A percentile compares a stretch with the other conserved stretches of the same genome.
These are phyloP conservation scores for Botrytis pseudocinerea DNA, from an alignment of 2,329 filamentous ascomycete genomes.

Conservation along the genomic window DNA sequence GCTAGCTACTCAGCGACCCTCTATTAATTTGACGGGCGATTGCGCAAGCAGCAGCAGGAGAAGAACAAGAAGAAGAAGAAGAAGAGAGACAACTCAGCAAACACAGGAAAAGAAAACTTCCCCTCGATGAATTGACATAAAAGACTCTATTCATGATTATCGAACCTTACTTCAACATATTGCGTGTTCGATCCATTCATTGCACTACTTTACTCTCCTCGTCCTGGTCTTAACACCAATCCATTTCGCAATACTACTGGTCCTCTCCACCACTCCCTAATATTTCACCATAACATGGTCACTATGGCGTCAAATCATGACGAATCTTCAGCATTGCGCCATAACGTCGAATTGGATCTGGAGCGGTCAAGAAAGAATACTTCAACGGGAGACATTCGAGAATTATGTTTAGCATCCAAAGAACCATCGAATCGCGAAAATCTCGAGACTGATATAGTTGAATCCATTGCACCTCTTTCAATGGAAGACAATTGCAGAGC, in stretches of 20 bases:
- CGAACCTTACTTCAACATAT: neutral
- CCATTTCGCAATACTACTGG: neutral
- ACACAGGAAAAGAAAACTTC: neutral
- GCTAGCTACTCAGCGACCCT: neutral
- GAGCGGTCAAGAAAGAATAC: constrained; percentile 24
- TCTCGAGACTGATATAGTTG: constrained; percentile 21
- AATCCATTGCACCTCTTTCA: constrained; percentile 30
- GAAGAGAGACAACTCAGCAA: neutral
- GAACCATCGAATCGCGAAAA: constrained; percentile 19
- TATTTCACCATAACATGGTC: constrained; percentile 23
- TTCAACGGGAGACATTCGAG: constrained; percentile 25
- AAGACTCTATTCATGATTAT: neutral
- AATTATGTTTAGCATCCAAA: constrained; percentile 24
- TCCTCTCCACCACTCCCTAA: neutral
- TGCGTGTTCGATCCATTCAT: neutral
- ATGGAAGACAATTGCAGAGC: constrained; percentile 36
- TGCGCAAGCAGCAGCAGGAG: neutral
- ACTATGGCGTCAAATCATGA: constrained; percentile 34
- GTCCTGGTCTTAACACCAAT: neutral
- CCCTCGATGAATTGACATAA: neutral
- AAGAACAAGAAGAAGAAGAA: neutral
- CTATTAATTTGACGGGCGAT: neutral
- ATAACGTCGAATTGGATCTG: constrained; percentile 35
- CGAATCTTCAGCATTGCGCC: constrained; percentile 32
- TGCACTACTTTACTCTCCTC: neutral